Conservation (phyloP, 805 yeast genomes). For the Cyberlindnera americana region DNA sequence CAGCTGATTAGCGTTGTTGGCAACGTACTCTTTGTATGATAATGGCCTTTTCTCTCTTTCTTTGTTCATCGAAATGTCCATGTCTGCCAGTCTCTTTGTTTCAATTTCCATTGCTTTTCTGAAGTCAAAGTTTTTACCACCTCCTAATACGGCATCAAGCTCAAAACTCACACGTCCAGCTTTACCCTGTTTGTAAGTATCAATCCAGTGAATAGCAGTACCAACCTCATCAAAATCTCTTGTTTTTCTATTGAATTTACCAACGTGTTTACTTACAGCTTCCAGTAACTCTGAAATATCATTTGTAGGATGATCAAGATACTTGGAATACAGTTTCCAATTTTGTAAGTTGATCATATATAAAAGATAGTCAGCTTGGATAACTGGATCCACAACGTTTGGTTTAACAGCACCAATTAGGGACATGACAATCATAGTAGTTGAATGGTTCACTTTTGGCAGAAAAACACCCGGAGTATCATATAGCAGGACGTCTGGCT, state of each 20-base stretch:
- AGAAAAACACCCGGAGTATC: slow-evolving; percentile 94
- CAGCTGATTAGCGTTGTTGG: slow-evolving; percentile 25
- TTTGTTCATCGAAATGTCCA: slow-evolving; percentile 25
- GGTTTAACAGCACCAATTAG: slow-evolving; percentile 73
- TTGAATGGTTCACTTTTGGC: slow-evolving; percentile 63
- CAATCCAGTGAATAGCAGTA: slow-evolving; percentile 61
- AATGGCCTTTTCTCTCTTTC: slow-evolving; percentile 14
- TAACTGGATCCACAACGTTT: slow-evolving; percentile 72
- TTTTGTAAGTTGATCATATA: slow-evolving; percentile 66
- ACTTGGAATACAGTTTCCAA: slow-evolving; percentile 32
- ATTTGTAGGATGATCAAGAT: slow-evolving; percentile 64
- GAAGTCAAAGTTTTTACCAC: slow-evolving; percentile 18
- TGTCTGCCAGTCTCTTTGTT: slow-evolving; percentile 16
- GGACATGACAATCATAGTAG: slow-evolving; percentile 71
- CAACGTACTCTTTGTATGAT: slow-evolving; percentile 20
- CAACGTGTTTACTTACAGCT: slow-evolving; percentile 42
- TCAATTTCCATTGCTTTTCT: slow-evolving; percentile 12
- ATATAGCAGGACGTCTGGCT: slow-evolving; percentile 65
- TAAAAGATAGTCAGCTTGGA: slow-evolving; percentile 81
- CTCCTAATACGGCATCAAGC: slow-evolving; percentile 18
- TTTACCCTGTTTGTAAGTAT: slow-evolving; percentile 57
- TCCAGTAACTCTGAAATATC: slow-evolving; percentile 54
- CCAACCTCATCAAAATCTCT: slow-evolving; percentile 50
- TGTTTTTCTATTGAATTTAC: slow-evolving; percentile 28
- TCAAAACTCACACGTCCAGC: slow-evolving; percentile 25